These are phyloP conservation scores for Pseudocercospora fuligena DNA, from an alignment of 2,329 filamentous ascomycete species.

Conservation along the genomic window DNA sequence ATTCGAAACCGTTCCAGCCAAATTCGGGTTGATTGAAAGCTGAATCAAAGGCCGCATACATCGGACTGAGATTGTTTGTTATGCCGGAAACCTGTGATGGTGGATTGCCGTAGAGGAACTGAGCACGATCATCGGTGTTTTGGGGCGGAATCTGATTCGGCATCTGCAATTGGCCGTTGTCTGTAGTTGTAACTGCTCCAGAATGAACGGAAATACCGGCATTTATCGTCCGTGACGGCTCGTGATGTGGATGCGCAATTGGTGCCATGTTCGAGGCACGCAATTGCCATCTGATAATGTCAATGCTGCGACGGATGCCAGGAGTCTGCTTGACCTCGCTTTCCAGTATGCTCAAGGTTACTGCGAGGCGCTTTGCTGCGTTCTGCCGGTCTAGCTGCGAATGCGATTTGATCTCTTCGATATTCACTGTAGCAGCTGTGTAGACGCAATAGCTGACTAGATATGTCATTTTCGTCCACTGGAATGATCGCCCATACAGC, in stretches of 20 bases:
- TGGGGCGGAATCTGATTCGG: too few relatives aligned
- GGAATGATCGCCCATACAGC: conserved; percentile 5
- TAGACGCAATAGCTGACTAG: conserved; percentile 15
- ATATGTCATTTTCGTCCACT: conserved; percentile 15
- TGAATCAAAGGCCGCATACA: not conserved
- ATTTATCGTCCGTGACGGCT: too few relatives aligned
- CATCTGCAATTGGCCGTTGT: too few relatives aligned
- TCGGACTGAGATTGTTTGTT: too few relatives aligned
- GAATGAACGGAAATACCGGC: too few relatives aligned
- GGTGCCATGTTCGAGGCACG: not conserved
- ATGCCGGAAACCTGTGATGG: too few relatives aligned
- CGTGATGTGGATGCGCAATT: not conserved
- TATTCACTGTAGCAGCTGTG: conserved; percentile 8
- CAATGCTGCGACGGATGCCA: conserved; percentile 15
- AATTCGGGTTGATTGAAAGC: not conserved
- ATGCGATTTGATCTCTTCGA: conserved; percentile 8
- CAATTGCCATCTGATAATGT: conserved; percentile 10
- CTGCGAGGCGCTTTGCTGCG: conserved; percentile 10
- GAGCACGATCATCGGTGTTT: too few relatives aligned
- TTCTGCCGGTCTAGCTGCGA: conserved; percentile 4
- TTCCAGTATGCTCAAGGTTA: not conserved
- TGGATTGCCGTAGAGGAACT: too few relatives aligned
- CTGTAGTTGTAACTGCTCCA: too few relatives aligned
- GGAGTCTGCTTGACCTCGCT: conserved; percentile 9
- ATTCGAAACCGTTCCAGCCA: not conserved